Evolutionary conservation across 2,329 filamentous ascomycete species (phyloP).

Genomic region (Ophiognomonia clavigignenti-juglandacearum): DNA sequence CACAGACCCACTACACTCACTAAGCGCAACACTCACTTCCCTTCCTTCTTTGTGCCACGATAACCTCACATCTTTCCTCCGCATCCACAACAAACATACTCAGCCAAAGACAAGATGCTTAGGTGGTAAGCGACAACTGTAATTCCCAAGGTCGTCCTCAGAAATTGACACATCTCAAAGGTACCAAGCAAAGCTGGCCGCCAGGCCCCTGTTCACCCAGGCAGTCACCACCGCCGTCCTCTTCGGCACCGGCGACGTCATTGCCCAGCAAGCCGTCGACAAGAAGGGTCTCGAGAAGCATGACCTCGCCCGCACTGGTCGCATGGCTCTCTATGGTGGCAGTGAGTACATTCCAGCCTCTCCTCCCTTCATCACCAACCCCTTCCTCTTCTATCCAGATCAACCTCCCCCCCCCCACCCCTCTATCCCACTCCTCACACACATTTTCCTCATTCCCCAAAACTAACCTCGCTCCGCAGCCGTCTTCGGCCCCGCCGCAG

Average conservation of each 20-base stretch:
- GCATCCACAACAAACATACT: too few relatives aligned
- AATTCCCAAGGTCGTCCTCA: not conserved
- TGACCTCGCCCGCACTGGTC: slow-evolving; percentile 64
- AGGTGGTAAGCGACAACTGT: slow-evolving; percentile 6
- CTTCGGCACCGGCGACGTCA: slow-evolving; percentile 85
- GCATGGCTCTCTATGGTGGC: slow-evolving; percentile 78
- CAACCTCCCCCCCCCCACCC: too few relatives aligned
- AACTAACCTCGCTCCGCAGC: too few relatives aligned
- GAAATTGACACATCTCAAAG: slow-evolving; percentile 35
- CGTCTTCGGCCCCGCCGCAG: slow-evolving; percentile 83
- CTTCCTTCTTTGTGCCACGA: not conserved
- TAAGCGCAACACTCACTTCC: too few relatives aligned
- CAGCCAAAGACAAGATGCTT: slow-evolving; percentile 7
- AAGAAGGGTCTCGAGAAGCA: slow-evolving; percentile 73
- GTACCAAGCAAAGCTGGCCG: slow-evolving; percentile 82
- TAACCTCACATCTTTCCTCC: not conserved
- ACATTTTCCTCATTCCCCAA: too few relatives aligned
- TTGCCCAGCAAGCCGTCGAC: slow-evolving; percentile 89
- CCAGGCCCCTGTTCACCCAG: slow-evolving; percentile 83
- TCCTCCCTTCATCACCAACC: not conserved
- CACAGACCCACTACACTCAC: too few relatives aligned
- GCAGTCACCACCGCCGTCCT: slow-evolving; percentile 85
- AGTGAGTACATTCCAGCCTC: slow-evolving; percentile 40
- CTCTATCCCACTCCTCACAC: too few relatives aligned
- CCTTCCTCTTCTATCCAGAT: slow-evolving; percentile 4